phyloP scores from a whole-genome alignment of 2,329 filamentous ascomycete genomes.

The Cephalotrichum gorgonifer region DNA sequence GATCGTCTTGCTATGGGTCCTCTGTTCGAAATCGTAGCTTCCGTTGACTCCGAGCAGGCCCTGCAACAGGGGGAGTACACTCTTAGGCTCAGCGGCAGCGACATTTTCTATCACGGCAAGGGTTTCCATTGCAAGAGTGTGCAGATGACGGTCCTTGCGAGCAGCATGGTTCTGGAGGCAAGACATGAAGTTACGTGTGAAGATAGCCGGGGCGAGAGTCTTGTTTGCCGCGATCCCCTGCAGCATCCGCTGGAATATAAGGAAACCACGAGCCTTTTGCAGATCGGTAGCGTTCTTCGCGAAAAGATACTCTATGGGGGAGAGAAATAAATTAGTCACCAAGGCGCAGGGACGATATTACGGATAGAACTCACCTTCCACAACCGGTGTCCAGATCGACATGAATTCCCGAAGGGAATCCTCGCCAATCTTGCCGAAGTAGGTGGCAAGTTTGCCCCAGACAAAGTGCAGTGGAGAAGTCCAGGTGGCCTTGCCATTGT shows the following conservation, averaged over 20 bases:
- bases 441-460: slow-evolving; percentile 65
- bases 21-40: slow-evolving; percentile 70
- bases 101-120: slow-evolving; percentile 58
- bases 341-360: background rate
- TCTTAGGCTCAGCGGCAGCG: slow-evolving; percentile 48
- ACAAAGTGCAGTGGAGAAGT: slow-evolving; percentile 76
- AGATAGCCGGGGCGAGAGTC: slow-evolving; percentile 46
- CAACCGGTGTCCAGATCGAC: slow-evolving; percentile 74
- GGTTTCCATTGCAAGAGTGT: slow-evolving; percentile 66
- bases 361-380: slow-evolving; percentile 57
- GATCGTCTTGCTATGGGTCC: slow-evolving; percentile 75
- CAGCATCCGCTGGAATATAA: slow-evolving; percentile 71
- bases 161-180: slow-evolving; percentile 76
- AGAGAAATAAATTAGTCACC: background rate
- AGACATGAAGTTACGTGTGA: slow-evolving; percentile 73
- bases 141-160: slow-evolving; percentile 65
- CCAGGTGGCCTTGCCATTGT: slow-evolving; percentile 60
- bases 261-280: slow-evolving; percentile 85
- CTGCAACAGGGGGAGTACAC: slow-evolving; percentile 50
- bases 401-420: slow-evolving; percentile 43
- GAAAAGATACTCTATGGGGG: slow-evolving; percentile 69
- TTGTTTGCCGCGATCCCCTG: slow-evolving; percentile 35
- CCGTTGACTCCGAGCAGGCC: slow-evolving; percentile 60
- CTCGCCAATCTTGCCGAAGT: slow-evolving; percentile 31
- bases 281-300: slow-evolving; percentile 71